Base-by-base conservation (phyloP, 345 rosid species). In the Populus tremula region DNA sequence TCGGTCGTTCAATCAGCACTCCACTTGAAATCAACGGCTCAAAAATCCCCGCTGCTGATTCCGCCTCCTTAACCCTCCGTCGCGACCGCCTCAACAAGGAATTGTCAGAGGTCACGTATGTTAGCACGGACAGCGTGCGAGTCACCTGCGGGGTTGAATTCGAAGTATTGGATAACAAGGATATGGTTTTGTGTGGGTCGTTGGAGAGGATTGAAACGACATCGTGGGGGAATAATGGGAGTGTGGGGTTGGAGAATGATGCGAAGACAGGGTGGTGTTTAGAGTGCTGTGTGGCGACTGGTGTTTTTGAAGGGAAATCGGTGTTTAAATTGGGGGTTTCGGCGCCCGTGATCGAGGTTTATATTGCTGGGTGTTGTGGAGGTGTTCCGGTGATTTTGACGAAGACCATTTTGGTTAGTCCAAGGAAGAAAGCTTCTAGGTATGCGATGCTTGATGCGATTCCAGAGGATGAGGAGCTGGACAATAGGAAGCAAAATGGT, bases 371-470 rank as follows among this genome's bases (percentile, higher is more conserved):
- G 0, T 86, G 98, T 38, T 92, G 97, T 76, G 90, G 96, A 0
- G 96, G 94, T 47, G 89, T 84, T 69, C 99, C 98, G 23, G 94
- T 95, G 49, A 93, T 93, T 17, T 81, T 95, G 89, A 91, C 98
- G 6, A 95, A 90, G 89, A 92, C 91, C 8, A 86, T 92, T 70
- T 84, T 75, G 84, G 89, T 86, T 45, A 90, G 91, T 69, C 94
- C 98, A 0, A 92, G 89, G 80, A 89, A 83, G 89, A 95, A 89
- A 69, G 86, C 78, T 10, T 82, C 84, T 20, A 87, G 91, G 73
- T 90, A 85, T 66, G 82, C 77, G 53, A 79, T 84, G 31, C 88
- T 93, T 70, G 96, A 91, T 75, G 89, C 98, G 11, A 95, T 95
- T 62, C 98, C 98, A 0, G 99, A 93, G 88, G 94, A 91, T 25